Evolutionary conservation across 2,329 filamentous ascomycete genomes (phyloP), one percentile per base, ranked within the genome.

Genomic region (Scorias spongiosa): DNA sequence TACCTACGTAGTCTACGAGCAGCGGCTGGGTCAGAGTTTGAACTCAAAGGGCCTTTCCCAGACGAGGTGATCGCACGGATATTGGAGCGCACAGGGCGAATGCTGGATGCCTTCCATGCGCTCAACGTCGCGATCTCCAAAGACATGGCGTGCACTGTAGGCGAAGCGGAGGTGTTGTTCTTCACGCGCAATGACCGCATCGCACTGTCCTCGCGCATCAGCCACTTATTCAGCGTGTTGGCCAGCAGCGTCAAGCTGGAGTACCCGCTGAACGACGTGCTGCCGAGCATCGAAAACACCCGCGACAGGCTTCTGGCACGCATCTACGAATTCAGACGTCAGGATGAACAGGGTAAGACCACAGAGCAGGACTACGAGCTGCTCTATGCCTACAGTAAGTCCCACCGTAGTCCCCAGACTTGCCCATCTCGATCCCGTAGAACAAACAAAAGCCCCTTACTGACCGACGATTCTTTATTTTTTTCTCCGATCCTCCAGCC

Each of bases 41-140:
- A 93, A 60, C 74, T 98, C 6, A 76, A 80, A 36, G 84, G 89
- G 0, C 86, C 88, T 0, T 98, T 98, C 54, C 85, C 87, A 1
- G 74, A 80, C 49, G 76, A 74, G 38, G 73, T 77, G 12, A 88
- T 84, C 58, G 75, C 74, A 4, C 75, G 78, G 30, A 82, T 96
- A 45, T 74, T 96, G 58, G 75, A 76, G 17, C 81, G 81, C 9
- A 94, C 88, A 1, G 80, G 81, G 49, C 79, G 82, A 42, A 84
- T 95, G 64, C 76, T 96, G 4, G 88, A 95, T 62, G 81, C 85
- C 32, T 95, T 98, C 62, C 88, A 96, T 57, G 86, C 88, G 42
- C 94, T 98, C 85, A 93, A 89, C 49, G 76, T 95, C 10, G 80
- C 95, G 49, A 87, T 93, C 32, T 74, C 83, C 57, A 89, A 88